Evolutionary conservation across 345 rosid species (phyloP), one percentile per base, ranked within the genome.

Genomic region (Kernera saxatilis): DNA sequence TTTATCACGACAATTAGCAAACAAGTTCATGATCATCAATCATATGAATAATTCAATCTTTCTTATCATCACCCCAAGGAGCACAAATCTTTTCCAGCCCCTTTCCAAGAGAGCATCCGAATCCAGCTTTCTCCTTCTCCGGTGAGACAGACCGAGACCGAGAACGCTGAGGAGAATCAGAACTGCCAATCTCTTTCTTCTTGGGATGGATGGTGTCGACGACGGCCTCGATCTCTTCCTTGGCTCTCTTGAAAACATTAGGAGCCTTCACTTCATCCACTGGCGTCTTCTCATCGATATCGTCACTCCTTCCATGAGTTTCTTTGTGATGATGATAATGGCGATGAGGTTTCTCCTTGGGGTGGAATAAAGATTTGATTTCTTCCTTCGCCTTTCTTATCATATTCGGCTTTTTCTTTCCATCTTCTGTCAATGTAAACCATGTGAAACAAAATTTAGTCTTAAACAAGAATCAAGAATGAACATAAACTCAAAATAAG

Each of bases 191-290:
- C 32, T 81, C 82, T 23, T 82, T 83, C 57, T 52, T 60, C 81
- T 84, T 71, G 18, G 64, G 76, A 53, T 80, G 84, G 63, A 85
- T 81, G 12, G 86, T 45, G 1, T 71, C 79, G 1, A 80, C 78
- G 35, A 85, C 70, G 6, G 90, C 88, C 35, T 87, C 89, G 1
- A 87, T 64, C 26, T 83, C 92, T 77, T 87, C 96, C 39, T 87
- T 75, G 1, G 78, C 84, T 70, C 88, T 75, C 45, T 79, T 75
- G 8, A 82, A 83, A 6, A 85, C 76, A 74, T 51, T 85, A 3
- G 92, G 92, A 50, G 77, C 89, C 61, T 79, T 87, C 49, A 87
- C 83, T 68, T 83, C 82, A 26, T 69, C 46, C n/a, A 83, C 73
- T 0, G 70, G 80, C 0, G 85, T 84, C 73, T 45, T 73, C 54